Conservation (phyloP, 306 rosid genomes). For the cucumber (Cucumis sativus) region Cucumber_9930_V3 NC_026655.2:76001-76500, state of each 20-base stretch:
- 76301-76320: constrained; percentile 42
- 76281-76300: constrained; percentile 40
- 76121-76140: constrained; percentile 52
- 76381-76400: constrained; percentile 39
- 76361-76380: constrained; percentile 39
- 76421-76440: constrained; percentile 36
- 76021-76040: constrained; percentile 59
- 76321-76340: constrained; percentile 38
- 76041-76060: constrained; percentile 44
- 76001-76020: constrained; percentile 97
- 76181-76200: constrained; percentile 72
- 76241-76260: constrained; percentile 30
- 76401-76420: constrained; percentile 32
- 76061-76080: constrained; percentile 49
- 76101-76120: constrained; percentile 42
- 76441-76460: constrained; percentile 39
- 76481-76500: constrained; percentile 45
- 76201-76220: constrained; percentile 43
- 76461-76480: constrained; percentile 37
- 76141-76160: constrained; percentile 50
- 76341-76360: constrained; percentile 42
- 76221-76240: constrained; percentile 15
- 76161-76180: constrained; percentile 61
- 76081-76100: constrained; percentile 52
- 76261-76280: constrained; percentile 27